Evolutionary conservation across 352 stramenopile species (phyloP).

Genomic region (Globisporangium nunn): DNA sequence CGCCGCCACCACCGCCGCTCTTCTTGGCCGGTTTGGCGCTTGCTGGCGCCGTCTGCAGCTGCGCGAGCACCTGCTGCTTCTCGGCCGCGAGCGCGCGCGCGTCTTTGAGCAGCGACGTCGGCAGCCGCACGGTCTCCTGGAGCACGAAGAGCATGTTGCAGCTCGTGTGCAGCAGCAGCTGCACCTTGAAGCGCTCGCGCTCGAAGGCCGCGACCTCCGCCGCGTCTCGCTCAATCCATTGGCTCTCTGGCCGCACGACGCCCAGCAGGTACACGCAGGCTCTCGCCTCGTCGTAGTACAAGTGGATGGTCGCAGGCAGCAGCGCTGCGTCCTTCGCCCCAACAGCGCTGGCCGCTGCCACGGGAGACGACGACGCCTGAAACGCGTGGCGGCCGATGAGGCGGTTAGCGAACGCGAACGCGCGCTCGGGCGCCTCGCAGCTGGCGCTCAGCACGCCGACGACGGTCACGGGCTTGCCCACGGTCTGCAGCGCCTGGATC

Average conservation of each 20-base stretch:
- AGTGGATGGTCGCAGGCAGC: constrained; percentile 32
- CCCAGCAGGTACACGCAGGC: constrained; percentile 53
- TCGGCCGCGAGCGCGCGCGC: constrained; percentile 39
- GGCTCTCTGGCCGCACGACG: constrained; percentile 29
- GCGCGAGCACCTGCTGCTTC: constrained; percentile 44
- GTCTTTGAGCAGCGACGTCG: constrained; percentile 35
- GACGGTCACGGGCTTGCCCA: constrained; percentile 30
- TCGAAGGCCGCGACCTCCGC: constrained; percentile 19
- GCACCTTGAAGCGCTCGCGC: constrained; percentile 52
- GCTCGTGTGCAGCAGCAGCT: constrained; percentile 52
- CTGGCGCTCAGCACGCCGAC: constrained; percentile 43
- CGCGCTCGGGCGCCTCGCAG: constrained; percentile 21
- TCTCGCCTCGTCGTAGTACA: constrained; percentile 47
- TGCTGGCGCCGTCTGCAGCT: constrained; percentile 13
- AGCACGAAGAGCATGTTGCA: constrained; percentile 57
- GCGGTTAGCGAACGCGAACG: constrained; percentile 51
- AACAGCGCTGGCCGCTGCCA: constrained; percentile 1
- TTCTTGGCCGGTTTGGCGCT: constrained; percentile 28
- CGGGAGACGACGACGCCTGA: constrained; percentile 14
- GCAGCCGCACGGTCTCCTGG: constrained; percentile 29
- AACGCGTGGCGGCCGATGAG: constrained; percentile 58
- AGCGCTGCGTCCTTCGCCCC: constrained; percentile 13
- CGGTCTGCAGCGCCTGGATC: constrained; percentile 35
- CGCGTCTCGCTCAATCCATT: constrained; percentile 19
- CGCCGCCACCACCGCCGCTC: constrained; percentile 19